Percentiles rank a stretch among this genome's conserved stretches.
phyloP scores from a whole-genome alignment of 108 stramenopile genomes.

The Pelagomonas calceolata region DNA sequence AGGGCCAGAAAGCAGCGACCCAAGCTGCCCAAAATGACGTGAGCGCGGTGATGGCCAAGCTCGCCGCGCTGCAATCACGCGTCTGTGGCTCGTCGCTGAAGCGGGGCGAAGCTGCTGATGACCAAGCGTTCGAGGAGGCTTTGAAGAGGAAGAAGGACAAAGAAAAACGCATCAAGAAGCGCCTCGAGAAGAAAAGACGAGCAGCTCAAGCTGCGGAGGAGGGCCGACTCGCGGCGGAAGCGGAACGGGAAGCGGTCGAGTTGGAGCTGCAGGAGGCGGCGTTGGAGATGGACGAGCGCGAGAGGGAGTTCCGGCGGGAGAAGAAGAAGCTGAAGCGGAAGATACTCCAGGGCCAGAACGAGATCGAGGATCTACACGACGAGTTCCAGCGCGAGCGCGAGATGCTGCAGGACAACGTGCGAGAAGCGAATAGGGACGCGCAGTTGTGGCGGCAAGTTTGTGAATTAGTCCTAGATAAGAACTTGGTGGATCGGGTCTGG shows the following conservation, averaged over 20 bases:
- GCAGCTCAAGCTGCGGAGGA: neutral
- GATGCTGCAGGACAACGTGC: neutral
- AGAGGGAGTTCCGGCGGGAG: neutral
- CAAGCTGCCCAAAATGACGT: neutral
- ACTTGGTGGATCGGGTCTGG: neutral
- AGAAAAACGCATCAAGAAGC: neutral
- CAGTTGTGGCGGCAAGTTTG: neutral
- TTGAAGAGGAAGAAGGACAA: neutral
- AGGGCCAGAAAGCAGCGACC: neutral
- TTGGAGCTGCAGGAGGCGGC: neutral
- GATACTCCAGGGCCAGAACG: neutral
- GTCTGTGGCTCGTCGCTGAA: no score
- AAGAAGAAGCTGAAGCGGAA: neutral
- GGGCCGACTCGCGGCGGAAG: neutral
- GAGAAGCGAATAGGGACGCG: neutral
- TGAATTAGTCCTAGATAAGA: neutral
- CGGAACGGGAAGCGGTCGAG: neutral
- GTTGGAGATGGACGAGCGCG: neutral
- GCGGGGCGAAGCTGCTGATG: no score
- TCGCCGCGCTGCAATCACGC: neutral
- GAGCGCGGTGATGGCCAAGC: no score
- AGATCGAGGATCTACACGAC: neutral
- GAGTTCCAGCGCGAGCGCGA: slow-evolving; percentile 2
- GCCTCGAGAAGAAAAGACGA: neutral
- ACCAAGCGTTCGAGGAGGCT: neutral